Conservation (phyloP, 2,329 filamentous ascomycete species). For the Cytospora piceicola region DNA sequence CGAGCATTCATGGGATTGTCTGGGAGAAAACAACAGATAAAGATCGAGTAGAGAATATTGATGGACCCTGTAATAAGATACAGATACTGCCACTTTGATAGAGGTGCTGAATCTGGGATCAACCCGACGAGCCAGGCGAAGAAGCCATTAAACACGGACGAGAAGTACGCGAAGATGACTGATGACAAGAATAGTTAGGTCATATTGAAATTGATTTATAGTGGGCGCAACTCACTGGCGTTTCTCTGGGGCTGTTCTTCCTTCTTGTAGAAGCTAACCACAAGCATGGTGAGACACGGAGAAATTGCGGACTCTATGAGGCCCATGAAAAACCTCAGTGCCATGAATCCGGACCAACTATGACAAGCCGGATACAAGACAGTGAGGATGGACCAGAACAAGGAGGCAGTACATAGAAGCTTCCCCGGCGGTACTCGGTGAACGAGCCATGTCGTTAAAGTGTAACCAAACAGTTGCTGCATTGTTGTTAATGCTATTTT, state of each 20-base stretch:
- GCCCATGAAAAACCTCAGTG: constrained; percentile 43
- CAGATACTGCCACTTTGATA: constrained; percentile 36
- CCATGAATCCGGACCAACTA: constrained; percentile 40
- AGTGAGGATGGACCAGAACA: constrained; percentile 40
- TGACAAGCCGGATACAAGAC: constrained; percentile 36
- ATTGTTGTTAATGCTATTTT: constrained; percentile 19
- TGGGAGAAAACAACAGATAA: constrained; percentile 39
- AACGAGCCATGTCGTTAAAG: constrained; percentile 36
- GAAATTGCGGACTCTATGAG: constrained; percentile 42
- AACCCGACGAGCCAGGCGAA: constrained; percentile 45
- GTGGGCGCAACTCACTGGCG: constrained; percentile 30
- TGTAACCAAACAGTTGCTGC: constrained; percentile 34
- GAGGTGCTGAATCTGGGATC: constrained; percentile 26
- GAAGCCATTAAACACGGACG: constrained; percentile 47
- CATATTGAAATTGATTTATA: too few species aligned
- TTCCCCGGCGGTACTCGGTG: constrained; percentile 37
- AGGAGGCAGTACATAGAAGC: constrained; percentile 35
- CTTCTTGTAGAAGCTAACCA: constrained; percentile 45
- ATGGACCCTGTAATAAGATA: constrained; percentile 40
- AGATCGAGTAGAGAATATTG: constrained; percentile 38
- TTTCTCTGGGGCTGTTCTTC: constrained; percentile 43
- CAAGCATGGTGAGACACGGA: constrained; percentile 41
- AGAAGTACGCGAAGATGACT: constrained; percentile 43
- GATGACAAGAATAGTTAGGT: neutral
- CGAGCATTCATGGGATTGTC: constrained; percentile 44